Base-by-base conservation (phyloP, 345 rosid species). In the Hypericum androsaemum region DNA sequence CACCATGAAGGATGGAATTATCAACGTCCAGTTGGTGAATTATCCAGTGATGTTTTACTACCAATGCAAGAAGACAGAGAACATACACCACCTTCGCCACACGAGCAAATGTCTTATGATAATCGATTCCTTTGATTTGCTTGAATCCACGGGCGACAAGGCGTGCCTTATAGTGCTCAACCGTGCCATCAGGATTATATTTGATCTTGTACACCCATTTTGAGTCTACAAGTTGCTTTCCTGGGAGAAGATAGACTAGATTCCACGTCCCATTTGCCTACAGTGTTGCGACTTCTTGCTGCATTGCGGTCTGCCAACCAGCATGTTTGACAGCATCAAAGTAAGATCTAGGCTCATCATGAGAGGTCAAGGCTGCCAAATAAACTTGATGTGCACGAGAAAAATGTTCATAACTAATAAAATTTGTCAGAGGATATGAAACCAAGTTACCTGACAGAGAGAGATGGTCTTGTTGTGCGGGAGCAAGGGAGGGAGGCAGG, bases 121-220 rank as follows among this genome's bases (percentile, higher is more conserved):
- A 51, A 1, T 51, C 12, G 5, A 51, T 5, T 3, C 54, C 38
- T 16, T 51, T 2, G 3, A 51, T 10, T 51, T 51, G 38, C 4
- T 10, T 16, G 4, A 5, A 51, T 2, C 54, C 54, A 5, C 35
- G 17, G 0, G 40, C 40, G 6, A 51, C 54, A 0, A 51, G 11
- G 3, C 54, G 35, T 8, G 54, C 54, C 7, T 51, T 51, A 15
- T 51, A 51, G 12, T 39, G 10, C 3, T 51, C 54, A 51, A 51
- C 38, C 10, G 12, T 51, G 6, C 54, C 54, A 51, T 51, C 37
- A 0, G 54, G 7, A n/a, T 51, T 51, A 22, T 5, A 22, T 15
- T 51, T 51, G 6, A 16, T 35, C 28, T 28, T 51, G 37, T 51
- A 51, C 40, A 32, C 54, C 37, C 54, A 51, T 10, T 51, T 51